Evolutionary conservation across 1,284 basidiomycete species (phyloP).

Genomic region (Ceratobasidium sp.): DNA sequence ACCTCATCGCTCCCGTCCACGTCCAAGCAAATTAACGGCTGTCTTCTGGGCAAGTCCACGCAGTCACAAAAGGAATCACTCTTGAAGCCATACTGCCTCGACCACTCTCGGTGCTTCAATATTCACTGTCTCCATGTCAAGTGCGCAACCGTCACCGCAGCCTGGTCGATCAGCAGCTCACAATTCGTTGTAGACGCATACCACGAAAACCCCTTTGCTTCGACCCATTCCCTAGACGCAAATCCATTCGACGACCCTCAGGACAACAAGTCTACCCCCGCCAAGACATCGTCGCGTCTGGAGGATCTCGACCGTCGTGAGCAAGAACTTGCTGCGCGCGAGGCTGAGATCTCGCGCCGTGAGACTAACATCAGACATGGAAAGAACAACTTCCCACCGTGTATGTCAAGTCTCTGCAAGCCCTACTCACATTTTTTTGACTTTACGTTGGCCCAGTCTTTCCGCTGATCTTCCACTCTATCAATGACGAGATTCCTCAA

Average conservation of each 20-base stretch:
- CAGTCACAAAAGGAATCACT: not conserved
- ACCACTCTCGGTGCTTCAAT: not conserved
- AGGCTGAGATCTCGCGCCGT: slow-evolving; percentile 46
- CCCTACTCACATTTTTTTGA: not conserved
- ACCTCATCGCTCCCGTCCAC: not conserved
- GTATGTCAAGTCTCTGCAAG: slow-evolving; percentile 56
- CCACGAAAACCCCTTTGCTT: slow-evolving; percentile 76
- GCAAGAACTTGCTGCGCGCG: slow-evolving; percentile 77
- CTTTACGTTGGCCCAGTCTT: slow-evolving; percentile 64
- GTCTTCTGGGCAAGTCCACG: not conserved
- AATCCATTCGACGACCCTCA: slow-evolving; percentile 84
- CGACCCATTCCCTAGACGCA: slow-evolving; percentile 78
- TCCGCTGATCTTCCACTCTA: slow-evolving; percentile 93
- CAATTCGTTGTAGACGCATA: slow-evolving; percentile 29
- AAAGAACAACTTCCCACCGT: slow-evolving; percentile 88
- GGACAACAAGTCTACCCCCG: slow-evolving; percentile 43
- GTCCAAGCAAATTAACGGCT: slow-evolving; percentile 11
- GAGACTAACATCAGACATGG: slow-evolving; percentile 79
- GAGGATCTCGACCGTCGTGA: slow-evolving; percentile 76
- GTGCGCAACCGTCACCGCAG: slow-evolving; percentile 9
- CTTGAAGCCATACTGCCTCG: not conserved
- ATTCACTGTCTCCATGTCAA: slow-evolving; percentile 6
- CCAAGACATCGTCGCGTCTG: slow-evolving; percentile 56
- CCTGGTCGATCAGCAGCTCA: slow-evolving; percentile 18
- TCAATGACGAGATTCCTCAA: slow-evolving; percentile 86